phyloP scores from a whole-genome alignment of 1,284 basidiomycete genomes.

The Ustilago crameri region DNA sequence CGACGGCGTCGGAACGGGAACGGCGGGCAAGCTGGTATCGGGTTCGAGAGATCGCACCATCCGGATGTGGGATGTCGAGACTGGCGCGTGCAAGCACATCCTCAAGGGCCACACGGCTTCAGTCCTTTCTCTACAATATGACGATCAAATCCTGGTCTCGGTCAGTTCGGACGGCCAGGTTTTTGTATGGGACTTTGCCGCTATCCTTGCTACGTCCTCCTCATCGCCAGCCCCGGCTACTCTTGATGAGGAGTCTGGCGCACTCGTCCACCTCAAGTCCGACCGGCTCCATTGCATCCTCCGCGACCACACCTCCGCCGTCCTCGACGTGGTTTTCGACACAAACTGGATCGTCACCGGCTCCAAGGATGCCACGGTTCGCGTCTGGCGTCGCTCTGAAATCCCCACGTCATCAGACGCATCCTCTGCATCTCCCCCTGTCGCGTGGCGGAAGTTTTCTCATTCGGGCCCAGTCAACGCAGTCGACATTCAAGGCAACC shows the following conservation, averaged over 20 bases:
- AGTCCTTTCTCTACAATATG: conserved; percentile 58
- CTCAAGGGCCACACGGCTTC: conserved; percentile 52
- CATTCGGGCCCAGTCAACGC: conserved; percentile 52
- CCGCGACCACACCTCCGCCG: conserved; percentile 38
- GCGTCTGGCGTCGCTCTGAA: conserved; percentile 49
- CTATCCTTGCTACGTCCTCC: conserved; percentile 13
- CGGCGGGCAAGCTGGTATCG: conserved; percentile 45
- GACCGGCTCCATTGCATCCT: conserved; percentile 28
- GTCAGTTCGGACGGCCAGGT: conserved; percentile 53
- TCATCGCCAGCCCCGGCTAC: not conserved
- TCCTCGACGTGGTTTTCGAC: conserved; percentile 53
- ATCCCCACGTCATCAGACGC: conserved; percentile 3
- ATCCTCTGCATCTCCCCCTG: not conserved
- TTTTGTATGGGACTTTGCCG: conserved; percentile 56
- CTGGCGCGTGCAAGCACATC: conserved; percentile 40
- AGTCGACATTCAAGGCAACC: conserved; percentile 31
- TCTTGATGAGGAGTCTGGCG: conserved; percentile 13
- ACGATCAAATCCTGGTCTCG: conserved; percentile 52
- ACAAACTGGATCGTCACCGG: conserved; percentile 51
- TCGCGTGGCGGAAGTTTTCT: conserved; percentile 21
- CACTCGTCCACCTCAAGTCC: conserved; percentile 17
- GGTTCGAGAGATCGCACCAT: conserved; percentile 56
- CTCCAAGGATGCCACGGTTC: conserved; percentile 53
- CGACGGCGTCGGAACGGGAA: conserved; percentile 44
- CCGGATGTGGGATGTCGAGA: conserved; percentile 56